phyloP scores from a whole-genome alignment of 2,329 filamentous ascomycete species.

The Botrytis deweyae region DNA sequence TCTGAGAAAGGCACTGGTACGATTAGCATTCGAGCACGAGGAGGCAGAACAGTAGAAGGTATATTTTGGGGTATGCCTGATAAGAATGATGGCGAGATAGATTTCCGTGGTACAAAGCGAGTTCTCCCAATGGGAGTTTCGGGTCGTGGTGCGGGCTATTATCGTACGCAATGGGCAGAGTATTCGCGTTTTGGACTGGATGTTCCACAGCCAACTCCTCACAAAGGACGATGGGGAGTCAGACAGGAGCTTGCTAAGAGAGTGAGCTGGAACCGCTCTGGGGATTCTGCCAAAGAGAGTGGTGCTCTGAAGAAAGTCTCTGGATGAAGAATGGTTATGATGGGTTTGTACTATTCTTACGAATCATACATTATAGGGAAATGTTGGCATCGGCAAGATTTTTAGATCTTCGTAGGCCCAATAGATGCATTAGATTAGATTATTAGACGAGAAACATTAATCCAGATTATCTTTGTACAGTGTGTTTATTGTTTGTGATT shows the following conservation, averaged over 20 bases:
- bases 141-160: not conserved
- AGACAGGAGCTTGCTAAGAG: not conserved
- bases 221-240: not conserved
- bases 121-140: not conserved
- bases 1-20: not conserved
- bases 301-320: not conserved
- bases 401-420: not conserved
- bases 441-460: not conserved
- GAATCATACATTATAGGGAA: not conserved
- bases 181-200: not conserved
- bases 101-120: not conserved
- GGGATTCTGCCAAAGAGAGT: not conserved
- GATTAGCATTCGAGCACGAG: not conserved
- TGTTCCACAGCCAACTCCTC: not conserved
- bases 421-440: not conserved
- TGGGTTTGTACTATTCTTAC: not conserved
- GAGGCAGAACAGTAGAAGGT: not conserved
- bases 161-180: constrained; percentile 1
- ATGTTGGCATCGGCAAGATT: not conserved
- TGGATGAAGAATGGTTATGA: not conserved
- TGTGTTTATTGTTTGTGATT: not conserved
- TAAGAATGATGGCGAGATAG: constrained; percentile 5
- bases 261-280: not conserved
- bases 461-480: not conserved
- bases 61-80: constrained; percentile 2